phyloP scores from a whole-genome alignment of 768 basidiomycete species.

The Suillus cothurnatus region DNA sequence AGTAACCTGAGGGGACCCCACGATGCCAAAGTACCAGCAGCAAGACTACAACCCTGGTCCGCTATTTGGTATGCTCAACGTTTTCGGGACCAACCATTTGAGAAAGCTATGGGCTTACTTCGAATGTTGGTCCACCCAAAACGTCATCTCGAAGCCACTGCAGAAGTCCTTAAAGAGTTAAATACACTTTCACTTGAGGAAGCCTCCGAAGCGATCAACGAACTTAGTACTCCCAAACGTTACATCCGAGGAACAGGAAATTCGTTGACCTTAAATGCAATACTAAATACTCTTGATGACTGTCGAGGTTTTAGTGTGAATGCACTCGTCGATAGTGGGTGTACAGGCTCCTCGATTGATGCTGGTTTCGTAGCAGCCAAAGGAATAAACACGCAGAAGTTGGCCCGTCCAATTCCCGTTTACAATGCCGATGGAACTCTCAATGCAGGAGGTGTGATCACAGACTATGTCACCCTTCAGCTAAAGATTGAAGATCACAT shows the following conservation, averaged over 20 bases:
- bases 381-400: conserved; percentile 2
- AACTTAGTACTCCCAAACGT: conserved; percentile 7
- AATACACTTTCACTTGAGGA: not conserved
- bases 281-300: too few relatives aligned
- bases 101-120: conserved; percentile 5
- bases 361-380: conserved; percentile 12
- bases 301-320: not conserved
- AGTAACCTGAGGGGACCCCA: not conserved
- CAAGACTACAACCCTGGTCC: conserved; percentile 3
- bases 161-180: not conserved
- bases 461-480: conserved; percentile 6
- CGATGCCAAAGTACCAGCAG: not conserved
- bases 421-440: conserved; percentile 21
- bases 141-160: not conserved
- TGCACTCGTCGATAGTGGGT: conserved; percentile 23
- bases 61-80: conserved; percentile 11
- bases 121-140: not conserved
- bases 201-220: conserved; percentile 9
- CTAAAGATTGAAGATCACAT: not conserved
- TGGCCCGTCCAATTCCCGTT: conserved; percentile 17
- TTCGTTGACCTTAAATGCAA: too few relatives aligned
- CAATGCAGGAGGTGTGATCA: conserved; percentile 17
- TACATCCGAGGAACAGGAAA: too few relatives aligned
- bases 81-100: conserved; percentile 4
- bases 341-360: conserved; percentile 26